Percentiles rank a stretch among this genome's conserved stretches.
phyloP scores from a whole-genome alignment of 192 early-diverging fungal species.

The Mortierella alpina region DNA sequence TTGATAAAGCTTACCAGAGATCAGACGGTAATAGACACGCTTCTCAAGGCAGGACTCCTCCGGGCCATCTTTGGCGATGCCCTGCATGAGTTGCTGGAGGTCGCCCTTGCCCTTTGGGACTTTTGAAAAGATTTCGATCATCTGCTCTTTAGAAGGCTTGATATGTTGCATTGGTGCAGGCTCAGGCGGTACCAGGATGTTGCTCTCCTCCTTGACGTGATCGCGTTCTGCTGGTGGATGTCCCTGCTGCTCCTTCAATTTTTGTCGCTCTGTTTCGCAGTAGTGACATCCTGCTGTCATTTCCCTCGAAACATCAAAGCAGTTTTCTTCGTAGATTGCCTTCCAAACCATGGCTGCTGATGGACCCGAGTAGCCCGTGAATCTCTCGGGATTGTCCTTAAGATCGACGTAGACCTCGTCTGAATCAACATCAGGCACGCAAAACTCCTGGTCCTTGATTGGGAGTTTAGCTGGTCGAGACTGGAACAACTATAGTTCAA shows the following conservation, averaged over 20 bases:
- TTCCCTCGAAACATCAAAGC: slow-evolving; percentile 80
- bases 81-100: slow-evolving; percentile 28
- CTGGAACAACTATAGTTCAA: slow-evolving; percentile 47
- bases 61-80: slow-evolving; percentile 27
- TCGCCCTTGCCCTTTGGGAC: slow-evolving; percentile 37
- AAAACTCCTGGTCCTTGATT: slow-evolving; percentile 84
- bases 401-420: slow-evolving; percentile 92
- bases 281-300: slow-evolving; percentile 60
- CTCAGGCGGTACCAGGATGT: slow-evolving; percentile 38
- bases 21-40: slow-evolving; percentile 80
- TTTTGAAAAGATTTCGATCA: slow-evolving; percentile 40
- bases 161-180: slow-evolving; percentile 27
- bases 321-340: slow-evolving; percentile 98
- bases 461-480: slow-evolving; percentile 47
- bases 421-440: slow-evolving; percentile 56
- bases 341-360: slow-evolving; percentile 92
- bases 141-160: slow-evolving; percentile 30
- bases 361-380: slow-evolving; percentile 94
- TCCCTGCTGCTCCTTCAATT: slow-evolving; percentile 4
- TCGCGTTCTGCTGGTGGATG: slow-evolving; percentile 1
- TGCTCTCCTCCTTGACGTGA: slow-evolving; percentile 4
- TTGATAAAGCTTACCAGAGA: slow-evolving; percentile 61
- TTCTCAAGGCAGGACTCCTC: slow-evolving; percentile 84
- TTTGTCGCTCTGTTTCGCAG: slow-evolving; percentile 31
- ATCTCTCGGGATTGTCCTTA: slow-evolving; percentile 93